Conservation (phyloP, 164 flowering plant species). For the Echeveria elegans region DNA sequence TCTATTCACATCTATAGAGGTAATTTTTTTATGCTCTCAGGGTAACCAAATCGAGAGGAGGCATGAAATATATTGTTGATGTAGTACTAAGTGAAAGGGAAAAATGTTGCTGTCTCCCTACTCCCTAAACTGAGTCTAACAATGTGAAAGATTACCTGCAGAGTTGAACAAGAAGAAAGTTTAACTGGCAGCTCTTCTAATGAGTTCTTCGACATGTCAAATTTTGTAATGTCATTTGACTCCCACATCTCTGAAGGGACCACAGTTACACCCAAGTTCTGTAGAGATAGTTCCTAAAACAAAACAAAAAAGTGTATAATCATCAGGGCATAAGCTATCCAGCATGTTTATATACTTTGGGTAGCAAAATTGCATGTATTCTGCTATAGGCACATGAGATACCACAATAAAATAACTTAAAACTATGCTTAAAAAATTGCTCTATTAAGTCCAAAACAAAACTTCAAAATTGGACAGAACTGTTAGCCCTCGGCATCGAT, state of each 20-base stretch:
- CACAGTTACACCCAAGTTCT: constrained; percentile 47
- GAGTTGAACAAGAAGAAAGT: constrained; percentile 56
- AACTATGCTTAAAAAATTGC: background rate
- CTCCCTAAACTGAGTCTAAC: background rate
- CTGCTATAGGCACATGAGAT: background rate
- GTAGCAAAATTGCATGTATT: background rate
- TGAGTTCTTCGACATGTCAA: constrained; percentile 74
- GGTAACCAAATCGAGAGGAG: background rate
- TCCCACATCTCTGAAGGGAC: constrained; percentile 82
- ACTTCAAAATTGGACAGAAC: no score
- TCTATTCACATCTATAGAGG: background rate
- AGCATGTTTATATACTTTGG: no score
- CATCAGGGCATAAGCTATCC: no score
- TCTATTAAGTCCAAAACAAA: no score
- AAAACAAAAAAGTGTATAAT: no score
- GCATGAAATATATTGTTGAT: background rate
- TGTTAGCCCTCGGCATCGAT: no score
- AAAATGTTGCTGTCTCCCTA: background rate
- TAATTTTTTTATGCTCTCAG: background rate
- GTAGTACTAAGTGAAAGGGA: background rate
- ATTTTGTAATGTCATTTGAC: constrained; percentile 56
- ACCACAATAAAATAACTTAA: no score
- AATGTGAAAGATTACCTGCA: constrained; percentile 46
- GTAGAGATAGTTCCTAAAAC: constrained; percentile 80
- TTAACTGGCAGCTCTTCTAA: constrained; percentile 65